Conservation (phyloP, 2,329 filamentous ascomycete species). For the Escovopsis sp. region DNA sequence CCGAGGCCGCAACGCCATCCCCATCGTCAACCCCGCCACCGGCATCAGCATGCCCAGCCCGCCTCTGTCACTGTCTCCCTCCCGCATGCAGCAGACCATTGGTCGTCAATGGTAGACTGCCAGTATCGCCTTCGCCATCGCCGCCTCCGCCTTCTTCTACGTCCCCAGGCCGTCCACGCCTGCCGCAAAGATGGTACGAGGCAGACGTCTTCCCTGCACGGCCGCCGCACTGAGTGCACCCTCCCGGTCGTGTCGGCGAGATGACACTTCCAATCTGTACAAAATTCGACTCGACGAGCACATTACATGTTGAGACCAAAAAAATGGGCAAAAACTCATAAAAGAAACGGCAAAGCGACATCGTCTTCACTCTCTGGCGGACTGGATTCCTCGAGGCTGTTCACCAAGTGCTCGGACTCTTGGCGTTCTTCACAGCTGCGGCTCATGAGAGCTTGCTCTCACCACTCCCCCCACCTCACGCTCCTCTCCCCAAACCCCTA, state of each 20-base stretch:
- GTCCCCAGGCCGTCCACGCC: too few species aligned
- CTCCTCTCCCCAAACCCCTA: background rate
- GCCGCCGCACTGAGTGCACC: conserved; percentile 15
- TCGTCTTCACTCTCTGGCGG: conserved; percentile 23
- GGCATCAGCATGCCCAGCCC: conserved; percentile 81
- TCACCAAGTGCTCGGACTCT: conserved; percentile 11
- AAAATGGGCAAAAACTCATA: too few species aligned
- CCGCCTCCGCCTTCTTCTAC: too few species aligned
- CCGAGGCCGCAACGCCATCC: conserved; percentile 85
- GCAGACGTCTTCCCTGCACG: conserved; percentile 18
- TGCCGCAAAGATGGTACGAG: conserved; percentile 19
- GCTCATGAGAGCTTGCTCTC: conserved; percentile 9
- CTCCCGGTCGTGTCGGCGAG: conserved; percentile 21
- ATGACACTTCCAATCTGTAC: conserved; percentile 24
- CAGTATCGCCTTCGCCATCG: too few species aligned
- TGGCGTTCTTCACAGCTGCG: conserved; percentile 12
- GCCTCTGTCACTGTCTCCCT: conserved; percentile 53
- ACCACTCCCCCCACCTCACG: background rate
- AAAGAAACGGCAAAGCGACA: conserved; percentile 19
- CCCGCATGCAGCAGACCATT: conserved; percentile 42
- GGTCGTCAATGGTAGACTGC: conserved; percentile 36
- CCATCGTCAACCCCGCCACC: conserved; percentile 91
- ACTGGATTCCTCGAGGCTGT: conserved; percentile 22
- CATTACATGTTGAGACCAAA: conserved; percentile 12
- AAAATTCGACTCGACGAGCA: conserved; percentile 37